Conservation (phyloP, 2,329 filamentous ascomycete genomes). For the Curvularia sp. region DNA sequence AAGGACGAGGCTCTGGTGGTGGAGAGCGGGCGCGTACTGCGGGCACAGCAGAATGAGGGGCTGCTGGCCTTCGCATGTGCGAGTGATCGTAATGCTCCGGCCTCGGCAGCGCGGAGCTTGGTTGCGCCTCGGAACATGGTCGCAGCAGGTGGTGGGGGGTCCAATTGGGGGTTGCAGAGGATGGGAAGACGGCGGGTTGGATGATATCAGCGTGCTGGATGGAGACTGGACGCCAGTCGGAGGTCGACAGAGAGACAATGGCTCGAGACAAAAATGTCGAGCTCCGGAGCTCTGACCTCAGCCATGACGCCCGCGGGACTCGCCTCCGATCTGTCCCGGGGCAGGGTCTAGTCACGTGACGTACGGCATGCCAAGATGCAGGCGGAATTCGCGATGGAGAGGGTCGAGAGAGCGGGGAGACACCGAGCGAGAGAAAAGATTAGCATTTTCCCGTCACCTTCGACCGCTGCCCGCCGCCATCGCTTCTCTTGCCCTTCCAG, state of each 20-base stretch:
- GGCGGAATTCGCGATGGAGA: background rate
- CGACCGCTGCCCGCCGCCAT: background rate
- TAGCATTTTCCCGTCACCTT: too few species aligned
- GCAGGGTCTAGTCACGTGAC: constrained; percentile 4
- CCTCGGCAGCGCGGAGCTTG: constrained; percentile 48
- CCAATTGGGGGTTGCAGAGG: constrained; percentile 11
- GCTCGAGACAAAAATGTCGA: constrained; percentile 6
- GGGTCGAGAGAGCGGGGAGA: background rate
- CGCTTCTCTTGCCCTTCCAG: constrained; percentile 3
- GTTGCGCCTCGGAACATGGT: constrained; percentile 48
- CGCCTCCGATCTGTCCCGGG: constrained; percentile 13
- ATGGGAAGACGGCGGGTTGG: constrained; percentile 16
- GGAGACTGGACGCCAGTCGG: constrained; percentile 6
- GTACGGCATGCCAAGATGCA: background rate
- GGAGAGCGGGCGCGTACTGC: constrained; percentile 39
- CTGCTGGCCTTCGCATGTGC: constrained; percentile 46
- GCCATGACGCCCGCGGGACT: constrained; percentile 5
- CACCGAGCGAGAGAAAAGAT: background rate
- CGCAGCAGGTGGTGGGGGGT: constrained; percentile 7
- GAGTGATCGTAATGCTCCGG: constrained; percentile 41
- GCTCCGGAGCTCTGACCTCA: constrained; percentile 15
- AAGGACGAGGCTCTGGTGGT: constrained; percentile 32
- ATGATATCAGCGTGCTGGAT: constrained; percentile 10
- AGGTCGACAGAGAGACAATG: constrained; percentile 2
- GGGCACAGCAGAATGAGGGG: constrained; percentile 41